These are phyloP conservation scores for Pestalotiopsis sp. DNA, from an alignment of 2,329 filamentous ascomycete genomes.

Conservation along the genomic window DNA sequence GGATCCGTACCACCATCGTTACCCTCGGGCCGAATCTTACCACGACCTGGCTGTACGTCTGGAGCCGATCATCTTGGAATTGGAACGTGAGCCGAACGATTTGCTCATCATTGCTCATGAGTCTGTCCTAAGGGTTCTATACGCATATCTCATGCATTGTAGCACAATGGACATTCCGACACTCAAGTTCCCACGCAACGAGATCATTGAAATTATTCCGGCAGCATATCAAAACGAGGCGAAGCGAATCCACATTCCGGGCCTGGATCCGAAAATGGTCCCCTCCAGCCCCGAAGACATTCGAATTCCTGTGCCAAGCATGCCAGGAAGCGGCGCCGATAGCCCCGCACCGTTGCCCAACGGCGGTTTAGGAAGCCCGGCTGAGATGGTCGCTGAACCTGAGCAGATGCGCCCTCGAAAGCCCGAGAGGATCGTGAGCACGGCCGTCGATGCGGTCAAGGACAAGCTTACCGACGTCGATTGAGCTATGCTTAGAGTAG, in stretches of 20 bases:
- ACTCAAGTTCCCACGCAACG: constrained; percentile 90
- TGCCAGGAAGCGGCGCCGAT: constrained; percentile 34
- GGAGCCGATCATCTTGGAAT: constrained; percentile 95
- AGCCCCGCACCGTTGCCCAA: constrained; percentile 48
- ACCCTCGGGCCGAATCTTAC: constrained; percentile 96
- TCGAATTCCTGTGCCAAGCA: constrained; percentile 69
- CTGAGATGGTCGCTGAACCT: constrained; percentile 38
- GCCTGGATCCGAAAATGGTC: constrained; percentile 66
- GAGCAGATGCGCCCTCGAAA: constrained; percentile 22
- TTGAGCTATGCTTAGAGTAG: constrained; percentile 15
- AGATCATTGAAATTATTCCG: constrained; percentile 98
- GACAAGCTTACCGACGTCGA: constrained; percentile 36
- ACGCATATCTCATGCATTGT: constrained; percentile 98
- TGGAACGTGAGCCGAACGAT: constrained; percentile 96
- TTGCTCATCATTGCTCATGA: constrained; percentile 98
- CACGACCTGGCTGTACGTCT: constrained; percentile 97
- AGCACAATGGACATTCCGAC: constrained; percentile 92
- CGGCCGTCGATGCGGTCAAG: constrained; percentile 31
- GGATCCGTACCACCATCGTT: constrained; percentile 96
- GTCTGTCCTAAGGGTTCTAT: constrained; percentile 93
- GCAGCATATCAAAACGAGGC: constrained; percentile 97
- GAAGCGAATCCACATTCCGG: constrained; percentile 84
- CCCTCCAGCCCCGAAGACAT: constrained; percentile 82
- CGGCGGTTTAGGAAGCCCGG: constrained; percentile 49
- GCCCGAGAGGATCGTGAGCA: constrained; percentile 33